These are phyloP conservation scores for Mrakia frigida DNA, from an alignment of 768 basidiomycete species.

Conservation along the genomic window DNA sequence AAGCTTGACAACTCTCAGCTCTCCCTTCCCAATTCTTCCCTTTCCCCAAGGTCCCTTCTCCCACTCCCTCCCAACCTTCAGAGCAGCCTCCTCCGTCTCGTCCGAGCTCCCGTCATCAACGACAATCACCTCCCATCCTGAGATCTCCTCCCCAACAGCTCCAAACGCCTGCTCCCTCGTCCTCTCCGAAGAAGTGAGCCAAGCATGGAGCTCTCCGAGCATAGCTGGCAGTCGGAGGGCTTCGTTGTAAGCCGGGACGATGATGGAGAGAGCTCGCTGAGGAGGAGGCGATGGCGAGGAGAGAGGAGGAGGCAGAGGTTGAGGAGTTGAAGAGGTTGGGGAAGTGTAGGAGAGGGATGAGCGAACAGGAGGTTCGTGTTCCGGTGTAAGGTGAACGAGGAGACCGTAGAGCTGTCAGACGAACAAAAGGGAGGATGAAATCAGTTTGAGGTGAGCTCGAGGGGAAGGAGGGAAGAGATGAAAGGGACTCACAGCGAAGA, in stretches of 20 bases:
- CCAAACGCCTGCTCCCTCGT: conserved; percentile 40
- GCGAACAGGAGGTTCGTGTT: not conserved
- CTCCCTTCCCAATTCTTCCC: conserved; percentile 30
- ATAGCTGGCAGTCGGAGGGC: conserved; percentile 73
- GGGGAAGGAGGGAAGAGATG: not conserved
- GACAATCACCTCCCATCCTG: conserved; percentile 67
- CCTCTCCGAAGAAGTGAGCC: conserved; percentile 49
- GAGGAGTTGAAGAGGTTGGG: conserved; percentile 48
- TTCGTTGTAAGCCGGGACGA: conserved; percentile 92
- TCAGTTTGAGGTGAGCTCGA: not conserved
- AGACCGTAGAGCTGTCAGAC: conserved; percentile 58
- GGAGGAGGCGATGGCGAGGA: conserved; percentile 48
- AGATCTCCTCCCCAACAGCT: not conserved
- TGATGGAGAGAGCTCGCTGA: conserved; percentile 66
- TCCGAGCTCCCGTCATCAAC: conserved; percentile 87
- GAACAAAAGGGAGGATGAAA: not conserved
- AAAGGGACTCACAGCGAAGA: not conserved
- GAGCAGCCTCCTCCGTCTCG: conserved; percentile 60
- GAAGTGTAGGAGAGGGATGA: conserved; percentile 9
- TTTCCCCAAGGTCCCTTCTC: conserved; percentile 47
- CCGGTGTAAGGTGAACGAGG: conserved; percentile 58
- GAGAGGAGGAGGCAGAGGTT: conserved; percentile 36
- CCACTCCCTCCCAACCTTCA: conserved; percentile 56
- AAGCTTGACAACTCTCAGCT: conserved; percentile 72
- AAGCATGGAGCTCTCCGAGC: conserved; percentile 61